Conservation (phyloP, 176 grass and related monocot species). For the Musa troglodytarum region DNA sequence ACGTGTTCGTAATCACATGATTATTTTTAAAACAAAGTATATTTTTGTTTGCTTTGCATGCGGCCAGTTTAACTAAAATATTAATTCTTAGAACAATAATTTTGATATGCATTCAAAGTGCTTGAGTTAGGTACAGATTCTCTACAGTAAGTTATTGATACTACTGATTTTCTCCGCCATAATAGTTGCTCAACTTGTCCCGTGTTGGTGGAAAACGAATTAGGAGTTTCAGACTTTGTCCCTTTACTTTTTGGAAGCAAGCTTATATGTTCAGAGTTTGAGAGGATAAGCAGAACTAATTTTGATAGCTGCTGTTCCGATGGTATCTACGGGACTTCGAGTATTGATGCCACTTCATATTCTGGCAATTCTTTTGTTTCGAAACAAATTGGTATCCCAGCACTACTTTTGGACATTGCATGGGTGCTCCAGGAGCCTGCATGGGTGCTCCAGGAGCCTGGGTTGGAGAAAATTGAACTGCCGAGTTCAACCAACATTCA, state of each 20-base stretch:
- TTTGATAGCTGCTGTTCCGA: conserved; percentile 8
- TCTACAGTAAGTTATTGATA: too few relatives aligned
- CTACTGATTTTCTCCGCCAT: not conserved
- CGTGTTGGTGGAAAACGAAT: conserved; percentile 72
- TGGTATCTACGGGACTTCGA: too few relatives aligned
- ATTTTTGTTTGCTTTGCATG: too few relatives aligned
- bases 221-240: conserved; percentile 80
- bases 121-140: too few relatives aligned
- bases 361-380: conserved; percentile 15
- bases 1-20: too few relatives aligned
- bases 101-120: too few relatives aligned
- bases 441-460: conserved; percentile 37
- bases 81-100: too few relatives aligned
- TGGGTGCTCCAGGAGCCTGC: conserved; percentile 59
- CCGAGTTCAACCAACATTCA: conserved; percentile 48
- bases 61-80: too few relatives aligned
- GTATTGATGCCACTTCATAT: conserved; percentile 13
- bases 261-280: conserved; percentile 59
- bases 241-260: conserved; percentile 70
- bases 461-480: conserved; percentile 35
- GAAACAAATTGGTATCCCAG: conserved; percentile 44
- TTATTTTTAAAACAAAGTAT: too few relatives aligned
- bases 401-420: conserved; percentile 71
- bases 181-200: conserved; percentile 6
- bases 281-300: conserved; percentile 43